These are phyloP conservation scores for Maudiozyma bulderi DNA, from an alignment of 805 yeast species.

Conservation along the genomic window DNA sequence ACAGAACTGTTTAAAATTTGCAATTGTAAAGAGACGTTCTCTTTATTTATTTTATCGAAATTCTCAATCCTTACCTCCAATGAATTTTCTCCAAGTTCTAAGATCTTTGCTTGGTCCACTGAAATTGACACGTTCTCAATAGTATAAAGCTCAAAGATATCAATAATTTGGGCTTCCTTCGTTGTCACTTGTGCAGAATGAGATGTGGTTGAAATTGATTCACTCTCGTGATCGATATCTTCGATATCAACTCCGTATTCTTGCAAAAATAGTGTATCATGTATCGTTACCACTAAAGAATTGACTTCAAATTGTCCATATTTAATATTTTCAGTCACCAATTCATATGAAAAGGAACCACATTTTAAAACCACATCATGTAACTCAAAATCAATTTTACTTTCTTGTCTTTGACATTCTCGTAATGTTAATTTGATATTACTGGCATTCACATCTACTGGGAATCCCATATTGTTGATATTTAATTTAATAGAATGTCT, in stretches of 20 bases:
- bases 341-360: constrained; percentile 4
- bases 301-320: constrained; percentile 19
- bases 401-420: constrained; percentile 6
- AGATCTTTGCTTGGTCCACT: constrained; percentile 10
- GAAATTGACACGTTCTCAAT: constrained; percentile 12
- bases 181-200: not conserved
- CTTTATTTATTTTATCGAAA: constrained; percentile 1
- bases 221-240: not conserved
- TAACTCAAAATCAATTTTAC: constrained; percentile 9
- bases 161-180: not conserved
- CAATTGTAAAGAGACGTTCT: not conserved
- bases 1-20: not conserved
- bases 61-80: constrained; percentile 11
- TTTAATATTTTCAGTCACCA: constrained; percentile 14
- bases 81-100: constrained; percentile 14
- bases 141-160: constrained; percentile 13
- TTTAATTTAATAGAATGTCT: constrained; percentile 13
- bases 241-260: constrained; percentile 10
- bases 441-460: constrained; percentile 11
- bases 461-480: constrained; percentile 12
- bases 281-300: constrained; percentile 18
- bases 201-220: no score
- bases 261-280: constrained; percentile 20
- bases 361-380: constrained; percentile 3
- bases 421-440: constrained; percentile 14